Evolutionary conservation across 176 grass and related monocot genomes (phyloP).

Genomic region (Pontederia paniculata): DNA sequence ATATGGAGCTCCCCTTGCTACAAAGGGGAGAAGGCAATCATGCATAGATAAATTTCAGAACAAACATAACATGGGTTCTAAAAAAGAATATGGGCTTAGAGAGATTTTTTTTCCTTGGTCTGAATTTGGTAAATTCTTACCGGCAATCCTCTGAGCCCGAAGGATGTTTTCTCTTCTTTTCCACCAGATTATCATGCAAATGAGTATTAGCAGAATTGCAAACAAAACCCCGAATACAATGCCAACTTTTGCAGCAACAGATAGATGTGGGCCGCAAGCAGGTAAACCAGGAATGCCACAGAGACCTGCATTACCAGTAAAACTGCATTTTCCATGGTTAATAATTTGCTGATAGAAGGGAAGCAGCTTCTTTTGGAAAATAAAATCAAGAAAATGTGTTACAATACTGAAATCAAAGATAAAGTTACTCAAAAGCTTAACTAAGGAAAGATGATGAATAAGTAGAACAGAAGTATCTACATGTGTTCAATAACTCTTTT

Average conservation of each 20-base stretch:
- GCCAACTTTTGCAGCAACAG: conserved; percentile 74
- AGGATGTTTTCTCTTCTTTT: conserved; percentile 86
- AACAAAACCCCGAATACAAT: conserved; percentile 62
- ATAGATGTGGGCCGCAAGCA: conserved; percentile 74
- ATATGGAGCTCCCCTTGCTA: conserved; percentile 98
- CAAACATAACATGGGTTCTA: no score
- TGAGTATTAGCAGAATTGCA: conserved; percentile 46
- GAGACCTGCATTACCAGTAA: conserved; percentile 71
- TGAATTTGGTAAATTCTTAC: conserved; percentile 33
- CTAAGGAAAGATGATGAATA: no score
- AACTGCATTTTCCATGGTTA: conserved; percentile 36
- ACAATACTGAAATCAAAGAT: no score
- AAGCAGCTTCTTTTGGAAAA: neutral
- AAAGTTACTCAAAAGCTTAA: no score
- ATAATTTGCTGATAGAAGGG: neutral
- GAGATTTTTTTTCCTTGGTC: no score
- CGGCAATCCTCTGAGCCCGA: conserved; percentile 63
- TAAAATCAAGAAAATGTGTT: no score
- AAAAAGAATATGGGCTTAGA: no score
- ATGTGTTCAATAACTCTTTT: no score
- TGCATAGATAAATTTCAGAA: neutral
- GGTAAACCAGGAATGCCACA: conserved; percentile 90
- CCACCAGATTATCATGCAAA: conserved; percentile 83
- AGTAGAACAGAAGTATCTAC: no score
- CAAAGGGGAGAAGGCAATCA: neutral